Evolutionary conservation across 164 flowering plant species (phyloP).

Genomic region (Taxillus chinensis): DNA sequence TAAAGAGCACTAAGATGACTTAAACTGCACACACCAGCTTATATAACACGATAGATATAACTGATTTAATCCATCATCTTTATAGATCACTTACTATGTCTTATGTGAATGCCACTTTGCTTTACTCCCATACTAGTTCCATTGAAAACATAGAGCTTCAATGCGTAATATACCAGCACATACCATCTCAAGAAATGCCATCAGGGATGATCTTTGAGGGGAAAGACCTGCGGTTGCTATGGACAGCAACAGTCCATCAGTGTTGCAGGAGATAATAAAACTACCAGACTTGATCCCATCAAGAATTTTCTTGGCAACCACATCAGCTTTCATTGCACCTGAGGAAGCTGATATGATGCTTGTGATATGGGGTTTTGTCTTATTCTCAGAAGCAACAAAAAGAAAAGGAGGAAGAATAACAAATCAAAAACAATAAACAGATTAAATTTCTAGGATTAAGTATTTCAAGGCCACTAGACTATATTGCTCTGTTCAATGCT

Average conservation of each 20-base stretch:
- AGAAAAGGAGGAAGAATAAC: too few species aligned
- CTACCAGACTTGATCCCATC: conserved; percentile 65
- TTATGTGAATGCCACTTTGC: conserved; percentile 51
- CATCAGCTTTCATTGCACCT: conserved; percentile 66
- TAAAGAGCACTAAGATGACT: too few species aligned
- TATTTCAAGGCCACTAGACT: too few species aligned
- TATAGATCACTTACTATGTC: neutral
- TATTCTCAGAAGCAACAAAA: conserved; percentile 35
- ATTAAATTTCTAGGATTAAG: neutral
- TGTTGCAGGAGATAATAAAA: conserved; percentile 69
- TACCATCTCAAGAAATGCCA: conserved; percentile 75
- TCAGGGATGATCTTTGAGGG: conserved; percentile 69
- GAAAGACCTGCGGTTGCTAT: conserved; percentile 80
- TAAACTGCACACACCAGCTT: too few species aligned
- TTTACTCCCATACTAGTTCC: conserved; percentile 72
- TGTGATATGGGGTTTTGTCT: conserved; percentile 52
- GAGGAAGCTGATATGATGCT: conserved; percentile 66
- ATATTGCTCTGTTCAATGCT: too few species aligned
- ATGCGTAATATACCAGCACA: conserved; percentile 47
- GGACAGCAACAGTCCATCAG: conserved; percentile 56
- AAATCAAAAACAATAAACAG: neutral
- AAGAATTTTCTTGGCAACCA: conserved; percentile 65
- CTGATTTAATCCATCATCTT: too few species aligned
- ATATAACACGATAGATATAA: too few species aligned
- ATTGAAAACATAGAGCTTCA: conserved; percentile 51